Evolutionary conservation across 805 yeast species (phyloP).

Genomic region (Metschnikowia peoriensis): DNA sequence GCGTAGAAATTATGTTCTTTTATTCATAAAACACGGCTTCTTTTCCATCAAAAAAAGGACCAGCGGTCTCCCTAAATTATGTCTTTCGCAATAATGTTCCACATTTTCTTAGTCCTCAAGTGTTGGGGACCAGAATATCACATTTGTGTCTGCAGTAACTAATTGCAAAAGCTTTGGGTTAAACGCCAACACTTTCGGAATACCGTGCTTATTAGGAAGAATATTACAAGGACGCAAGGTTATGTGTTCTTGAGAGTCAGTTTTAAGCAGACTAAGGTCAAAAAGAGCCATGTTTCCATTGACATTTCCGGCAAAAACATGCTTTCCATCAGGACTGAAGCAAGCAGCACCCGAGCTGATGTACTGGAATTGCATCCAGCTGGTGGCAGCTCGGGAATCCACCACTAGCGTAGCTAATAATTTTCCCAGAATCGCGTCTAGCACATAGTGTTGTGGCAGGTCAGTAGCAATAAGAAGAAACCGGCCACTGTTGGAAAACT

Average conservation of each 20-base stretch:
- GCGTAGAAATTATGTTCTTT: not conserved
- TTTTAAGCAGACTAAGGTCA: conserved; percentile 27
- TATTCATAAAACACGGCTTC: not conserved
- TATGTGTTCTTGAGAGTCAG: conserved; percentile 18
- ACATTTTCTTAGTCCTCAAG: conserved; percentile 2
- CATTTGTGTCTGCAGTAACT: conserved; percentile 45
- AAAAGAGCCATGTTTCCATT: conserved; percentile 26
- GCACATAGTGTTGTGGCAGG: conserved; percentile 52
- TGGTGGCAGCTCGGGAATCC: conserved; percentile 8
- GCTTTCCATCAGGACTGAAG: conserved; percentile 42
- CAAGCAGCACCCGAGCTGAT: conserved; percentile 33
- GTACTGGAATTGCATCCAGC: conserved; percentile 31
- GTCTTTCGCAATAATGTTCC: too few species aligned
- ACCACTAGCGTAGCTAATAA: conserved; percentile 31
- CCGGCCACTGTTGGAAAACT: conserved; percentile 78
- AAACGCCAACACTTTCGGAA: conserved; percentile 53
- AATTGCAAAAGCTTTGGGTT: conserved; percentile 60
- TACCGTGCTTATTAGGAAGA: conserved; percentile 24
- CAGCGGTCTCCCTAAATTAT: too few species aligned
- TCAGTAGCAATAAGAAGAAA: conserved; percentile 56
- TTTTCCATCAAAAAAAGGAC: not conserved
- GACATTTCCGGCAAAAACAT: conserved; percentile 32
- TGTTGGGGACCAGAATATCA: conserved; percentile 37
- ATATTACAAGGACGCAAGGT: conserved; percentile 23
- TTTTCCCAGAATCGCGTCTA: conserved; percentile 70